Percentiles rank a stretch among this genome's conserved stretches.
Conservation (phyloP, 2,329 filamentous ascomycete species). For the Ramularia endophylla region DNA sequence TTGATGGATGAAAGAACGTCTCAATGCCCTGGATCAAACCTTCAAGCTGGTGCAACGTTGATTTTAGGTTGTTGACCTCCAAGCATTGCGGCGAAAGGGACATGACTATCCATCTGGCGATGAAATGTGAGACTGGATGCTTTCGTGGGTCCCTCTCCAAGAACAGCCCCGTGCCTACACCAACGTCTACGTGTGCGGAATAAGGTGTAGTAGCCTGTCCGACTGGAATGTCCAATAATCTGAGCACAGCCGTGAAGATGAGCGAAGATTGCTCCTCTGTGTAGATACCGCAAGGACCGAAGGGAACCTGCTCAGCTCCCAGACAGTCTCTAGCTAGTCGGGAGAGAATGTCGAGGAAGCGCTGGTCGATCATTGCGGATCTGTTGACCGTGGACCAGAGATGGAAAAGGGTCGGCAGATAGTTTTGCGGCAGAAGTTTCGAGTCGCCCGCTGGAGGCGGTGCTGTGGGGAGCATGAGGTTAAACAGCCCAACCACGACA, state of each 20-base stretch:
- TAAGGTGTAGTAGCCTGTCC: slow-evolving; percentile 94
- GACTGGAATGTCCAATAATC: slow-evolving; percentile 90
- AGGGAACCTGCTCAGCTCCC: slow-evolving; percentile 66
- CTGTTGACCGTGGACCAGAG: slow-evolving; percentile 90
- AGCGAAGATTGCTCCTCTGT: slow-evolving; percentile 85
- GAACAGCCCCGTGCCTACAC: slow-evolving; percentile 75
- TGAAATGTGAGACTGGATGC: slow-evolving; percentile 84
- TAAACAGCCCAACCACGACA: slow-evolving; percentile 82
- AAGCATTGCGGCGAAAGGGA: slow-evolving; percentile 82
- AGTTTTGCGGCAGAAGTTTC: slow-evolving; percentile 79
- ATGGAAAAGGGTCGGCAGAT: slow-evolving; percentile 92
- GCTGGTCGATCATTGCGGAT: slow-evolving; percentile 79
- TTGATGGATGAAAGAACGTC: slow-evolving; percentile 98
- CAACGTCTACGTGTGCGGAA: slow-evolving; percentile 69
- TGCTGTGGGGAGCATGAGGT: slow-evolving; percentile 79
- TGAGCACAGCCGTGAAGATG: slow-evolving; percentile 85
- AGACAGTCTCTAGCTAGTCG: slow-evolving; percentile 80
- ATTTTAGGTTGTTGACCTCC: slow-evolving; percentile 58
- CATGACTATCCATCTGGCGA: slow-evolving; percentile 88
- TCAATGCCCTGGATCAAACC: slow-evolving; percentile 91
- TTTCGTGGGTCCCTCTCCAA: slow-evolving; percentile 91
- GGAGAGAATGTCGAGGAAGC: slow-evolving; percentile 85
- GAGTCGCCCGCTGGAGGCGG: slow-evolving; percentile 65
- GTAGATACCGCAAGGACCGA: slow-evolving; percentile 83
- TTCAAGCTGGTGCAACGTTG: slow-evolving; percentile 77